Evolutionary conservation across 1,139 yeast genomes (phyloP).

Genomic region (Geotrichum candidum): DNA sequence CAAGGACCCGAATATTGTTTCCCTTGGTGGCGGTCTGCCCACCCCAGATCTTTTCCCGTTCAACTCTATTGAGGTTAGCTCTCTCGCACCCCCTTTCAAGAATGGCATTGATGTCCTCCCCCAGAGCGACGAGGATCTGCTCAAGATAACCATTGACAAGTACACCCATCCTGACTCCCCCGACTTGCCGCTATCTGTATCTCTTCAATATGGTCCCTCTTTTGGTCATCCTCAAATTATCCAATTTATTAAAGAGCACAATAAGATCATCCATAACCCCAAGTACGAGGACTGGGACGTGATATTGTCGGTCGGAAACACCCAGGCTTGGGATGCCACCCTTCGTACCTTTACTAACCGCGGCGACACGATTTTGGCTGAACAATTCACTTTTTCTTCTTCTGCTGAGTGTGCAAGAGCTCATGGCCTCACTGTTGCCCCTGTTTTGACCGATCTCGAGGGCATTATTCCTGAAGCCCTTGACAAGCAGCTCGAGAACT

Average conservation of each 20-base stretch:
- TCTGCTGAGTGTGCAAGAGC: conserved; percentile 80
- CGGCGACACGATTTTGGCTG: conserved; percentile 78
- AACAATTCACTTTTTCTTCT: conserved; percentile 76
- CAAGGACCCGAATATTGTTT: conserved; percentile 67
- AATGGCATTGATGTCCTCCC: conserved; percentile 70
- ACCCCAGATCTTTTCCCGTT: conserved; percentile 87
- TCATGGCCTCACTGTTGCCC: conserved; percentile 60
- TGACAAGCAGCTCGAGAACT: conserved; percentile 54
- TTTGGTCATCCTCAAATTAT: conserved; percentile 71
- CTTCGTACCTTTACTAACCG: conserved; percentile 71
- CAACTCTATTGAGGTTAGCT: conserved; percentile 59
- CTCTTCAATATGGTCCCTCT: conserved; percentile 88
- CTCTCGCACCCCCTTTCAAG: conserved; percentile 71
- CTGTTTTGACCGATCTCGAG: conserved; percentile 69
- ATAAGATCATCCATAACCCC: conserved; percentile 53
- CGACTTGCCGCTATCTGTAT: conserved; percentile 70
- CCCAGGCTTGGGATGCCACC: conserved; percentile 82
- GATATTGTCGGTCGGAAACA: conserved; percentile 68
- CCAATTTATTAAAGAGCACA: conserved; percentile 70
- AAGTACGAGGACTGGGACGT: conserved; percentile 66
- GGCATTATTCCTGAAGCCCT: conserved; percentile 77
- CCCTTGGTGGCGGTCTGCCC: conserved; percentile 95
- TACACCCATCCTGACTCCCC: conserved; percentile 17
- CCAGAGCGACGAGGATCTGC: conserved; percentile 42
- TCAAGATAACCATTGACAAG: conserved; percentile 9